These are phyloP conservation scores for Solanum chiquidenum DNA, from an alignment of 257 asterid species.

Conservation along the genomic window DNA sequence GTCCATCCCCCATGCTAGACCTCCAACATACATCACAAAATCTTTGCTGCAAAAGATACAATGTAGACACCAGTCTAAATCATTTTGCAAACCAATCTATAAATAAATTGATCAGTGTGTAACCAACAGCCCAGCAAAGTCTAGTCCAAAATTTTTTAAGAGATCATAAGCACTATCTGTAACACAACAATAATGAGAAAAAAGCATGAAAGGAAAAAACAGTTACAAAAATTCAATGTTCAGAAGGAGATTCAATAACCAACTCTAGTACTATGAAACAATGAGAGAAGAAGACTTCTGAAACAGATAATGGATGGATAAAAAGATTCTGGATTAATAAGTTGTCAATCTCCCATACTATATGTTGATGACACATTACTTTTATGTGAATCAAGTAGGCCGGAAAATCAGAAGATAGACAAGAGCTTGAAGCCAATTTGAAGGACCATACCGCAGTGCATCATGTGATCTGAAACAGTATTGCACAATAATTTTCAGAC, in stretches of 20 bases:
- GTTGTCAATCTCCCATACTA: neutral
- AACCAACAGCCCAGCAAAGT: neutral
- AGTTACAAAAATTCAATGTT: neutral
- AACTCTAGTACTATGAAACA: neutral
- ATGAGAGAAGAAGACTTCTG: neutral
- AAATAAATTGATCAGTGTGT: neutral
- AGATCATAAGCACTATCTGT: neutral
- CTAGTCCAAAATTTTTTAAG: neutral
- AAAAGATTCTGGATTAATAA: neutral
- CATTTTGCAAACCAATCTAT: neutral
- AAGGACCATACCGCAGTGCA: neutral
- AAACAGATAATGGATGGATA: neutral
- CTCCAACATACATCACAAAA: slow-evolving; percentile 76
- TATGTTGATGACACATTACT: neutral
- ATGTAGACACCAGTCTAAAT: neutral
- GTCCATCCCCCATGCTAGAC: slow-evolving; percentile 83
- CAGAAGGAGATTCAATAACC: neutral
- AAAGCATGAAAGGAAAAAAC: neutral
- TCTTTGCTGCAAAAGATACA: slow-evolving; percentile 56
- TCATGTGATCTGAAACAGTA: neutral
- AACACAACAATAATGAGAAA: neutral
- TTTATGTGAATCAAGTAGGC: neutral
- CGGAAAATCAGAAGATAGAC: neutral
- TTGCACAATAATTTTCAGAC: neutral
- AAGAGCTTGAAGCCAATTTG: neutral